Evolutionary conservation across 768 basidiomycete genomes (phyloP).

Genomic region (Russula vinacea): DNA sequence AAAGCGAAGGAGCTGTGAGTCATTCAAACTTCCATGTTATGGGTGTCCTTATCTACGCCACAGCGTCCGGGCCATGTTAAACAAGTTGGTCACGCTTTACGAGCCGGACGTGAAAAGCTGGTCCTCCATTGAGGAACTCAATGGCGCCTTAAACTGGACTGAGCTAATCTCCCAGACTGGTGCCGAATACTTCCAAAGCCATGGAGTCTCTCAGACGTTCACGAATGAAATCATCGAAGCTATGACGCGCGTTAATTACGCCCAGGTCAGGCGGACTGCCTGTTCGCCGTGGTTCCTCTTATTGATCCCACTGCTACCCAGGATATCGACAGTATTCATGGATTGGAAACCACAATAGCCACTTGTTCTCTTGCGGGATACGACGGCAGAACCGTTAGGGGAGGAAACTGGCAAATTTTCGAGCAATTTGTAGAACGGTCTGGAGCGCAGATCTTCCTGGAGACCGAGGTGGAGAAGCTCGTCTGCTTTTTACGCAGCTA

Average conservation of each 20-base stretch:
- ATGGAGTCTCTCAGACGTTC: conserved; percentile 58
- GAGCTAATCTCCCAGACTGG: conserved; percentile 49
- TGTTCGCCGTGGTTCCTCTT: not conserved
- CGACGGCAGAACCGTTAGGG: conserved; percentile 61
- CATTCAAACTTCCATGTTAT: not conserved
- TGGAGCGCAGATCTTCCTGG: conserved; percentile 63
- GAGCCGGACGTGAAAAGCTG: conserved; percentile 52
- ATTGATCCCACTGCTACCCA: conserved; percentile 32
- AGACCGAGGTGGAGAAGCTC: conserved; percentile 55
- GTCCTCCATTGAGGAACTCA: conserved; percentile 46
- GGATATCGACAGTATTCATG: conserved; percentile 72
- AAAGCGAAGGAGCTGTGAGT: conserved; percentile 20
- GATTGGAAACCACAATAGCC: conserved; percentile 71
- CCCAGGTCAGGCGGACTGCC: conserved; percentile 47
- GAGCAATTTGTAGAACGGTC: conserved; percentile 73
- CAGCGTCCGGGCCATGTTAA: conserved; percentile 54
- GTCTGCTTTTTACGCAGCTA: conserved; percentile 1
- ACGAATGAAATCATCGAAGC: conserved; percentile 66
- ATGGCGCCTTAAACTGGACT: conserved; percentile 29
- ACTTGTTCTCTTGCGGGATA: conserved; percentile 65
- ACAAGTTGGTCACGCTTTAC: conserved; percentile 57
- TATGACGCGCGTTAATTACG: conserved; percentile 77
- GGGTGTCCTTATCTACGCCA: not conserved
- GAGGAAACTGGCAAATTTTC: conserved; percentile 86
- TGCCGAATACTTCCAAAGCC: conserved; percentile 49